Evolutionary conservation across 495 filamentous ascomycete species (phyloP).

Genomic region (Penicillium tannophilum): DNA sequence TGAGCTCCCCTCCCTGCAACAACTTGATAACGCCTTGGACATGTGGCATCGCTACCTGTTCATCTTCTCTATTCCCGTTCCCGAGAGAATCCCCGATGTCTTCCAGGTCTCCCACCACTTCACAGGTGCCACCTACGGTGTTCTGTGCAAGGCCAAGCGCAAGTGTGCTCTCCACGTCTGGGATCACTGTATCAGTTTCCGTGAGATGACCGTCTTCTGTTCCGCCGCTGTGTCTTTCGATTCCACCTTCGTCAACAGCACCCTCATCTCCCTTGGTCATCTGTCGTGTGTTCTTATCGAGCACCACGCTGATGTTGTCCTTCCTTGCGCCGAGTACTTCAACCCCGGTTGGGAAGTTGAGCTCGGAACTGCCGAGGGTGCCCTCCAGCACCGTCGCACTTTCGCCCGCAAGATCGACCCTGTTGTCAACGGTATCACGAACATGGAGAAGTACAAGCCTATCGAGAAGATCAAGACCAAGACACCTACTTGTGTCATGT

Average conservation of each 20-base stretch:
- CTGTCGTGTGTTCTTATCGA: slow-evolving; percentile 8
- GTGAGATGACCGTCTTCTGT: slow-evolving; percentile 9
- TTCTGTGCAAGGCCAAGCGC: slow-evolving; percentile 12
- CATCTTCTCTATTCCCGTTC: slow-evolving; percentile 11
- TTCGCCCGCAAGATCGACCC: slow-evolving; percentile 11
- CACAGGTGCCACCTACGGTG: slow-evolving; percentile 7
- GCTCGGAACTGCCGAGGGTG: slow-evolving; percentile 7
- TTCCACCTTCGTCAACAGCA: slow-evolving; percentile 8
- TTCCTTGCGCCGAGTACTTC: slow-evolving; percentile 10
- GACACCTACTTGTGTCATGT: slow-evolving; percentile 9
- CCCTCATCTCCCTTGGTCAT: slow-evolving; percentile 7
- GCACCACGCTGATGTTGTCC: slow-evolving; percentile 8
- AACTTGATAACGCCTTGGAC: slow-evolving; percentile 9
- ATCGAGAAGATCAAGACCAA: slow-evolving; percentile 11
- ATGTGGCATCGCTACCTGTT: slow-evolving; percentile 11
- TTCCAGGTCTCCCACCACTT: slow-evolving; percentile 11
- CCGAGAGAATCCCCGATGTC: slow-evolving; percentile 8
- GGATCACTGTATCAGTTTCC: slow-evolving; percentile 13
- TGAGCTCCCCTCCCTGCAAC: slow-evolving; percentile 2
- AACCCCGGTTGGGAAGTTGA: slow-evolving; percentile 9
- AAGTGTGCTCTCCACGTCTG: slow-evolving; percentile 11
- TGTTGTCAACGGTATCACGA: slow-evolving; percentile 10
- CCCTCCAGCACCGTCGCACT: slow-evolving; percentile 10
- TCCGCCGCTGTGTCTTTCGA: slow-evolving; percentile 9
- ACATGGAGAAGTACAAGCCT: slow-evolving; percentile 11